phyloP scores from a whole-genome alignment of 2,329 filamentous ascomycete genomes.

The Knufia petricola region DNA sequence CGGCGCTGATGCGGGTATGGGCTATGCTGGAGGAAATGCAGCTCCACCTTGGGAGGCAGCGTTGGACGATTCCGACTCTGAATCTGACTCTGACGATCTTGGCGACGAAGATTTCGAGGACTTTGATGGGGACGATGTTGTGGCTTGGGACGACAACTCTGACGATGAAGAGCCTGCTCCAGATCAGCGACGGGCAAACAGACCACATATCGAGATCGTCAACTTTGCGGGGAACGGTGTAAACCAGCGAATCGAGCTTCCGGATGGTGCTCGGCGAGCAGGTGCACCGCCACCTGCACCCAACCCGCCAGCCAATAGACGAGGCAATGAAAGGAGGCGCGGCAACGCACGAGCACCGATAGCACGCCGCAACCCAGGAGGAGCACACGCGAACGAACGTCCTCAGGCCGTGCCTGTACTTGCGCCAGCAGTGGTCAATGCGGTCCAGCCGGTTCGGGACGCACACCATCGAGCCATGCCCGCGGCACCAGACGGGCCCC shows the following conservation, averaged over 20 bases:
- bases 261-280: not conserved
- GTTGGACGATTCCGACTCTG: constrained; percentile 49
- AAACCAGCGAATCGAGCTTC: constrained; percentile 16
- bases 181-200: constrained; percentile 25
- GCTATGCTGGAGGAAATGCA: constrained; percentile 27
- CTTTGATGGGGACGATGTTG: constrained; percentile 25
- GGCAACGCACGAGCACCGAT: not conserved
- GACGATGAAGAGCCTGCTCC: constrained; percentile 30
- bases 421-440: no score
- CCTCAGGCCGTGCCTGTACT: no score
- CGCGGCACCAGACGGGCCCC: no score
- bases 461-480: no score
- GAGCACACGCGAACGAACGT: not conserved
- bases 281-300: constrained; percentile 14
- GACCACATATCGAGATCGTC: constrained; percentile 25
- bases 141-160: constrained; percentile 23
- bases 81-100: constrained; percentile 54
- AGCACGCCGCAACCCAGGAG: not conserved
- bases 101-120: constrained; percentile 30
- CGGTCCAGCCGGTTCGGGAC: no score
- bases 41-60: constrained; percentile 7
- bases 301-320: constrained; percentile 11
- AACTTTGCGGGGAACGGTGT: constrained; percentile 20
- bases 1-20: constrained; percentile 33
- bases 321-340: not conserved